Evolutionary conservation across 2,329 filamentous ascomycete genomes (phyloP).

Genomic region (Didymosphaeria variabile): DNA sequence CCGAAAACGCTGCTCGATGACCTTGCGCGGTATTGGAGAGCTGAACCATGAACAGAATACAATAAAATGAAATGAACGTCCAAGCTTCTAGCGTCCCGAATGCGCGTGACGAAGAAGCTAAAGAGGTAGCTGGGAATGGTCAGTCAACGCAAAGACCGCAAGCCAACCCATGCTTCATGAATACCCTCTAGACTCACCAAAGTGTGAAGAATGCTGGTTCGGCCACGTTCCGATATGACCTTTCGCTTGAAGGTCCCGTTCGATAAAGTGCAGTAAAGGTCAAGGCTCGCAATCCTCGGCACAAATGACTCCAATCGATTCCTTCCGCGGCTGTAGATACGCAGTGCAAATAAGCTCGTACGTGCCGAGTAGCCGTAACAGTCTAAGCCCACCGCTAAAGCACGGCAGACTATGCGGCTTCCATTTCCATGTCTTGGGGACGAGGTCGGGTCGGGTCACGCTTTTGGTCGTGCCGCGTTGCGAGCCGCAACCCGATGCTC

Average conservation of each 20-base stretch:
- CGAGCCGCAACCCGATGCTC: constrained; percentile 37
- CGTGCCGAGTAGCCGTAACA: background rate
- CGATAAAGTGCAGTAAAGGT: background rate
- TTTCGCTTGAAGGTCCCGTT: background rate
- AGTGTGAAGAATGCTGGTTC: background rate
- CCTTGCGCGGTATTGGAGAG: constrained; percentile 39
- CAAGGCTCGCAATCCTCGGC: background rate
- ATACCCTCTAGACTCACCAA: background rate
- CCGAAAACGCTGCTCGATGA: constrained; percentile 40
- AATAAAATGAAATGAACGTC: background rate
- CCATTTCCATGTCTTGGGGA: background rate
- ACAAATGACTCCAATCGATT: background rate
- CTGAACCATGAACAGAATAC: constrained; percentile 26
- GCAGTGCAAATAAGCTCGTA: constrained; percentile 2
- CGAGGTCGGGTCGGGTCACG: background rate
- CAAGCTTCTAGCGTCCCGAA: background rate
- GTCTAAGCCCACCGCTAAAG: background rate
- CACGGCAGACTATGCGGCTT: background rate
- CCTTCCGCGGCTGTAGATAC: background rate
- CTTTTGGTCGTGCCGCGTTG: background rate
- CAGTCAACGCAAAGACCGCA: background rate
- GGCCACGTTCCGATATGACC: background rate
- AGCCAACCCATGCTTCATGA: background rate
- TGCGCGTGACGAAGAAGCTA: no score
- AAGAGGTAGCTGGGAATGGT: background rate